These are phyloP conservation scores for Leucaena leucocephala DNA, from an alignment of 306 rosid species.

Conservation along the genomic window DNA sequence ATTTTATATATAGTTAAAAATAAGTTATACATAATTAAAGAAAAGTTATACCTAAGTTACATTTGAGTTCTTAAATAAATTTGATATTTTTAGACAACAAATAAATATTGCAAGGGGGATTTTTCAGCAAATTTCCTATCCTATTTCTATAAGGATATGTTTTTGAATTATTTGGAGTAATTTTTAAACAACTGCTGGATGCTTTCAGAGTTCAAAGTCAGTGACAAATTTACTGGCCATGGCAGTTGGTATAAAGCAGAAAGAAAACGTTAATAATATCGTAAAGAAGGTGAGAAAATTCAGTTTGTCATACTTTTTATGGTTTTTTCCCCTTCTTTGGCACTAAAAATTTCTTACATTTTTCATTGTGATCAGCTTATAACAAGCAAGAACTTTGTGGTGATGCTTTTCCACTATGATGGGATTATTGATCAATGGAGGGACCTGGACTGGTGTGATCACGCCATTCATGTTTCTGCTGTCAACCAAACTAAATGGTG, in stretches of 20 bases:
- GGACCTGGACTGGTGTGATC: slow-evolving; percentile 28
- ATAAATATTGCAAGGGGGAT: no score
- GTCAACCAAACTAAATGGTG: slow-evolving; percentile 38
- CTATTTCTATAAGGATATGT: neutral
- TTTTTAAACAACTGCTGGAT: neutral
- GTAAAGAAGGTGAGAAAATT: slow-evolving; percentile 31
- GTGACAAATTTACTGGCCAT: slow-evolving; percentile 29
- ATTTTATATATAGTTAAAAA: no score
- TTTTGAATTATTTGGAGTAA: neutral
- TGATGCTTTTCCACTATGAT: slow-evolving; percentile 42
- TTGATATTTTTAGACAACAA: no score
- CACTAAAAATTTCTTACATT: neutral
- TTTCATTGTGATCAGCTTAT: slow-evolving; percentile 14
- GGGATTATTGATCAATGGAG: slow-evolving; percentile 36
- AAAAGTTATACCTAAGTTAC: no score
- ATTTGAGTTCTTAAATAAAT: no score
- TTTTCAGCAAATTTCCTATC: no score
- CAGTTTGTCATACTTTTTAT: neutral
- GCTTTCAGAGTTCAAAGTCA: slow-evolving; percentile 26
- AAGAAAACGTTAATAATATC: slow-evolving; percentile 34
- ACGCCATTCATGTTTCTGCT: slow-evolving; percentile 39
- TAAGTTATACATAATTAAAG: no score
- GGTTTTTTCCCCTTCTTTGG: neutral
- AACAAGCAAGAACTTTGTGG: slow-evolving; percentile 5
- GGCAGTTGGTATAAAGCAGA: slow-evolving; percentile 43